These are phyloP conservation scores for Suillus clintonianus DNA, from an alignment of 768 basidiomycete species.

Conservation along the genomic window DNA sequence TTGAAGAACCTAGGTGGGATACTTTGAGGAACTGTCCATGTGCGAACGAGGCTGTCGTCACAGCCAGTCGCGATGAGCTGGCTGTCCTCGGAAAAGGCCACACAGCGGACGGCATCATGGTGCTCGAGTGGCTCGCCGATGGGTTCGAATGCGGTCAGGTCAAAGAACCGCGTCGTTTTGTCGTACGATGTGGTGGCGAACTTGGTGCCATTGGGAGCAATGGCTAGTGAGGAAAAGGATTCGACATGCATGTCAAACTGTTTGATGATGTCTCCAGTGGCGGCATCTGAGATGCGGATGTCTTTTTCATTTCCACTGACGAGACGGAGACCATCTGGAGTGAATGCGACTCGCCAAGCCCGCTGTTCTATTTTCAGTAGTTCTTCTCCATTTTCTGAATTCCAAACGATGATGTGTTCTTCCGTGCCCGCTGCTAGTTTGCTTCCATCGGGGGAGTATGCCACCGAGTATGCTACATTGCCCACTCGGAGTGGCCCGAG, in stretches of 20 bases:
- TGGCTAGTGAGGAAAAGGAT: background rate
- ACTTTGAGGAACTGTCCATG: background rate
- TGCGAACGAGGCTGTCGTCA: background rate
- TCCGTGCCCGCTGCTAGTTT: background rate
- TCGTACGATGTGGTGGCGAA: background rate
- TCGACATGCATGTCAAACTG: background rate
- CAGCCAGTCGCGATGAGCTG: background rate
- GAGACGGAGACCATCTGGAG: too few species aligned
- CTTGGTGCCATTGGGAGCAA: background rate
- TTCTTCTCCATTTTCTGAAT: background rate
- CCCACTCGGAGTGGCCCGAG: background rate
- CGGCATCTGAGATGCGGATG: too few species aligned
- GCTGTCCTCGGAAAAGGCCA: background rate
- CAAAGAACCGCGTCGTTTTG: background rate
- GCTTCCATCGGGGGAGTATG: background rate
- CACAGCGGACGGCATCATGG: background rate
- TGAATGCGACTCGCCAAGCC: background rate
- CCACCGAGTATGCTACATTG: background rate
- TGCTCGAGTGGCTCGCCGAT: background rate
- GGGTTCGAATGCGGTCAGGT: background rate
- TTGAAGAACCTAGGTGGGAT: background rate
- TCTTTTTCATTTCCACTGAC: too few species aligned
- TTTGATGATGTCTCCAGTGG: too few species aligned
- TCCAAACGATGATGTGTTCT: background rate
- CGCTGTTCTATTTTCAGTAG: background rate